Evolutionary conservation across 192 early-diverging fungal species (phyloP), one percentile per base, ranked within the genome.

Genomic region (Coemansia sp.): DNA sequence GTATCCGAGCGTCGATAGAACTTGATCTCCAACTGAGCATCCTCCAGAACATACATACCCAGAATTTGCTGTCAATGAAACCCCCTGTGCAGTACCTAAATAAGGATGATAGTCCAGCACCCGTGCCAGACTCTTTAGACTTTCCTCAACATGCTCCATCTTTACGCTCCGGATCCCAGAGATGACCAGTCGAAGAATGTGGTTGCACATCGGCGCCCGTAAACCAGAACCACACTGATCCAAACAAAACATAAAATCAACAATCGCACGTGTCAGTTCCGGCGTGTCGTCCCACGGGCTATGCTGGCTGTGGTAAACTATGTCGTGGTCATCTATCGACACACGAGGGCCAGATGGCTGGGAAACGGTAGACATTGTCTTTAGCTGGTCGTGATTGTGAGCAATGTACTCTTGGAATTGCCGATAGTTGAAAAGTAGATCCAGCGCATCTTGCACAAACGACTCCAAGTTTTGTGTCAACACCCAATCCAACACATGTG

Each of bases 341-440:
- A 39, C 12, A 2, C 14, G 44, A 5, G 37, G 54, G 39, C 37
- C 56, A 14, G 13, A 17, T 7, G 37, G 4, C 14, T 59, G 57
- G 5, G 61, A 10, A 25, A 48, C 63, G 11, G 44, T 17, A 0
- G 77, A 74, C 12, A 74, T 58, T 1, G 69, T 62, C 77, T 74
- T 71, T 22, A 79, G 72, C 49, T 71, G 56, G 65, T 79, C 77
- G 39, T 79, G 77, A 48, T 79, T 68, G 45, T 70, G 71, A 12
- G 77, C 77, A 7, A 79, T 69, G 32, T 79, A 71, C 62, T 79
- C 77, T 45, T 79, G 77, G 32, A 74, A 74, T 65, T 79, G 77
- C 0, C 69, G 72, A 19, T 79, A 79, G 69, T 74, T 71, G 57
- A 79, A 59, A n/a, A 79, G 55, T 42, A 74, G 49, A 49, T 79